Evolutionary conservation across 495 filamentous ascomycete genomes (phyloP), one percentile per base, ranked within the genome.

Genomic region (Hypoxylon lienhwacheense): DNA sequence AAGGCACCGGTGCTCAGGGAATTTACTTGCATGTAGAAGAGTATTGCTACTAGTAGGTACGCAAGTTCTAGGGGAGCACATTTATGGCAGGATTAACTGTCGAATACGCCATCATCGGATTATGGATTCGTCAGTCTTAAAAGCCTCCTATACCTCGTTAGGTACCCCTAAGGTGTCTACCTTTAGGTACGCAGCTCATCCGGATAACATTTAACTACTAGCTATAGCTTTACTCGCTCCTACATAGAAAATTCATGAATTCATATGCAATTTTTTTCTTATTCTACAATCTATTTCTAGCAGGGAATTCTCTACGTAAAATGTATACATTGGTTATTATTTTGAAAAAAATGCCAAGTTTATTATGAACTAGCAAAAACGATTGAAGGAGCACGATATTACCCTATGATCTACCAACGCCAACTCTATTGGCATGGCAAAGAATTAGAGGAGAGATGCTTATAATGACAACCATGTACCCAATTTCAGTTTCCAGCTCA

Each of bases 1-100:
- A 96, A 63, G 91, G 91, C 6, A 93, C 88, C 0, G 90, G 88
- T 1, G 91, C 90, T 7, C 88, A 93, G 66, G 90, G 91, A 11
- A 78, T 81, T 21, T 70, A 74, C 57, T 52, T 80, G 43, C 69
- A 73, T 59, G 76, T 73, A 2, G 77, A 81, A 67, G 74, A 78
- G 53, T 78, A 77, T 46, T 66, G 61, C 15, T 77, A 77, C 46
- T 76, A 62, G 57, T 43, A 6, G 26, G 46, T 21, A 25, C 16
- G 6, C 8, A n/a, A n/a, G n/a, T n/a, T n/a, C n/a, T n/a, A n/a
- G n/a, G n/a, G 12, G 31, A 24, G 11, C 7, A 3, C 24, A 36
- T 43, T 20, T 43, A 16, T 19, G 7, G 40, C 44, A 47, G 29
- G 12, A 14, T 26, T 5, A 7, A 20, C 4, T 12, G n/a, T 36